Base-by-base conservation (phyloP, 2,329 filamentous ascomycete species). In the Colletotrichum sp. region DNA sequence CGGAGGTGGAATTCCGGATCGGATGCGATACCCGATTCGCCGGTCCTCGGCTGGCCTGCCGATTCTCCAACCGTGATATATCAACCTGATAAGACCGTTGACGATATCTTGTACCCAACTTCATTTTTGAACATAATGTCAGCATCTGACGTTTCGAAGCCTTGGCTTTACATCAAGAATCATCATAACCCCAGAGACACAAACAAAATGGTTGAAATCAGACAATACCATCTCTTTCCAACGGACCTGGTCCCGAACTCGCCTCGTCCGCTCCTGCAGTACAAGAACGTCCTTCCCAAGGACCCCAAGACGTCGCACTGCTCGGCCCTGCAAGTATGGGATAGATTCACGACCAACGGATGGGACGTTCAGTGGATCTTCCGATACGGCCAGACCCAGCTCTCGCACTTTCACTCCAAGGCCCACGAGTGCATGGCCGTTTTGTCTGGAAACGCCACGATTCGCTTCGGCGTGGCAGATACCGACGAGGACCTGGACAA, bases 381-480 rank as follows among this genome's bases (percentile, higher is more conserved):
- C 76, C 87, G 90, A 43, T 93, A 92, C 80, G 88, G 89, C 2
- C 81, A 83, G 8, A 90, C 89, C 0, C 90, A 92, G 72, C 67
- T 80, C 15, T 90, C 90, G 0, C 91, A 92, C 81, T 92, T 91
- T 78, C 91, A 92, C 80, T 88, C 88, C 4, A 79, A 81, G 10
- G 86, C 88, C 0, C 91, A 92, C 78, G 91, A 93, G 82, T 88
- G 87, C 80, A 92, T 92, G 88, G 87, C 84, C 24, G 90, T 92
- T 0, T 83, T 92, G 0, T 88, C 88, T 0, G 90, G 90, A 3
- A 83, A 82, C 0, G 90, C 89, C 0, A 88, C 83, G 0, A 90
- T 92, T 67, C 86, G 89, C 4, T 90, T 91, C 73, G 90, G 90
- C 5, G 89, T 88, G 6, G 89, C 87, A 0, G 90, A 92, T 74